Percentiles rank a stretch among this genome's conserved stretches.
These are phyloP conservation scores for Plantago coronopus DNA, from an alignment of 305 asterid species.

Conservation along the genomic window DNA sequence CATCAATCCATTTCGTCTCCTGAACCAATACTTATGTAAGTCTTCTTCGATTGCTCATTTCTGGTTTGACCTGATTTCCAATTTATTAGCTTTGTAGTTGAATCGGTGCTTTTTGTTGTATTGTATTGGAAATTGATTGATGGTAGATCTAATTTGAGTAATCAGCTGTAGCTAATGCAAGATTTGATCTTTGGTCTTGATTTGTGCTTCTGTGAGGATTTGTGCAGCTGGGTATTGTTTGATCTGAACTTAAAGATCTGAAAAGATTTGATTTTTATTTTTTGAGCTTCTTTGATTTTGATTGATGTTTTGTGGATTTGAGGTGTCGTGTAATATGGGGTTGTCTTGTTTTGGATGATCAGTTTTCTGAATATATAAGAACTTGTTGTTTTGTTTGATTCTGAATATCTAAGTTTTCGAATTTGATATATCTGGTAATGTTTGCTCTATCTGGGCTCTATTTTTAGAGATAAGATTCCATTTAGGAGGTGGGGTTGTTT, in stretches of 20 bases:
- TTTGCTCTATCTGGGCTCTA: too few species aligned
- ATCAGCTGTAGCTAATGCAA: constrained; percentile 35
- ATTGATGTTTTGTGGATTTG: constrained; percentile 27
- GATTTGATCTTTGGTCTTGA: constrained; percentile 36
- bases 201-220: constrained; percentile 25
- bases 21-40: constrained; percentile 43
- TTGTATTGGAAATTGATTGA: constrained; percentile 6
- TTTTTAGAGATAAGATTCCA: too few species aligned
- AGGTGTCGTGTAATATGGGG: constrained; percentile 31
- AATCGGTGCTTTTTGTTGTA: neutral
- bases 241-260: constrained; percentile 67
- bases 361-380: neutral
- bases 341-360: constrained; percentile 23
- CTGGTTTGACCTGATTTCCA: neutral
- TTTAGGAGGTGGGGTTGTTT: too few species aligned
- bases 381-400: too few species aligned
- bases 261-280: constrained; percentile 18
- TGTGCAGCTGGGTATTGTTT: constrained; percentile 32
- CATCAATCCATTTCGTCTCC: constrained; percentile 29
- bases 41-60: constrained; percentile 19
- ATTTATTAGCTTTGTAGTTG: constrained; percentile 1
- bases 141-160: constrained; percentile 44
- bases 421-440: too few species aligned
- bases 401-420: too few species aligned
- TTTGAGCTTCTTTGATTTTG: constrained; percentile 28